Evolutionary conservation across 2,329 filamentous ascomycete genomes (phyloP), one percentile per base, ranked within the genome.

Genomic region (Pyricularia pennisetigena): DNA sequence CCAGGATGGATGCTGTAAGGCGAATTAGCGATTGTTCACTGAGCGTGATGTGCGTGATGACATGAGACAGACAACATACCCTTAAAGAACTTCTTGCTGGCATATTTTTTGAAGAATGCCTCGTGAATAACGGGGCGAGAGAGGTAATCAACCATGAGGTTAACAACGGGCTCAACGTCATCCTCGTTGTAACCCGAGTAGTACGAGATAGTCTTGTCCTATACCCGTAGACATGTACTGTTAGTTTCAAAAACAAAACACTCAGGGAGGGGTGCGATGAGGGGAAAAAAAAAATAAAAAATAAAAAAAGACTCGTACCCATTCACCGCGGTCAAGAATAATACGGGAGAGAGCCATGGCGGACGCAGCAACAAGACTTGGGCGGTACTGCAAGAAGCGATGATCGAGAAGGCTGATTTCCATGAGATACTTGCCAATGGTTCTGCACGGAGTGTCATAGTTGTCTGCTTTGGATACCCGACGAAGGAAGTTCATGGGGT

Each of bases 21-120:
- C 2, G 16, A 9, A n/a, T 29, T 28, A 67, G 14, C 12, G 8
- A 26, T 6, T 66, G 7, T 35, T 24, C 4, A 29, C 14, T 26
- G 3, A 10, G n/a, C 14, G 12, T 24, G 7, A 4, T 9, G 1
- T 10, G 64, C 59, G 67, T 76, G 69, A 77, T 73, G 67, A 70
- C 67, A 29, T 67, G 3, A 10, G 30, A 29, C 29, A 41, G 20
- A 24, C 7, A 32, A 74, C 85, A 81, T 88, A 97, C 94, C 94
- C 83, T 99, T 99, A 74, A 98, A 82, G 82, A 98, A 99, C 82
- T 97, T 97, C 85, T 98, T 99, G 87, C 93, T 97, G 68, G 95
- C 95, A 78, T 99, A 99, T 81, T 99, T 99, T 87, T 97, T 97
- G 86, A 97, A 98, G 85, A 99, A 97, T 54, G 95, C 96, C 78